Evolutionary conservation across 768 basidiomycete genomes (phyloP), one percentile per base, ranked within the genome.

Genomic region (Cystobasidium ongulense): DNA sequence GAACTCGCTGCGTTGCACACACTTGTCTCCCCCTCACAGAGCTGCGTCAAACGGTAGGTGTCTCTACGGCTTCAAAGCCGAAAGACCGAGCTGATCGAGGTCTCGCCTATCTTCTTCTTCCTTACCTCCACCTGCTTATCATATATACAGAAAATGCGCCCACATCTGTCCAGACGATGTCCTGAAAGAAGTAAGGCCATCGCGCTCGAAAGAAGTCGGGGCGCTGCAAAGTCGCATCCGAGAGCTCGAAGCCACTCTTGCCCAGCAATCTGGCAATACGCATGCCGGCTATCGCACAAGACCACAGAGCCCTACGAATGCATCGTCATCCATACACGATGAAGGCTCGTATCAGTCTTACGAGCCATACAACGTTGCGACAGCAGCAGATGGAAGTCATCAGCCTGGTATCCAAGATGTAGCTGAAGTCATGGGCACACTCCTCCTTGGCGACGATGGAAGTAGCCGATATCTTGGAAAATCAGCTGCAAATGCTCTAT

Each of bases 121-220:
- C n/a, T 27, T 31, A 8, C 31, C 62, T 8, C 18, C 5, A 31
- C 35, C 10, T 46, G 13, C 27, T 31, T 59, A 13, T 13, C 13
- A 46, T n/a, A 31, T 29, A 29, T 67, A 39, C 65, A 67, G 65
- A 17, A 71, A 71, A 39, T 71, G 68, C 35, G 68, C 68, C 2
- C 68, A 71, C n/a, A 61, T 71, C 68, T 71, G 68, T 59, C 68
- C 68, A 36, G 68, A 71, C 35, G 68, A 71, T 17, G 68, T 71
- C 7, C 68, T 71, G 4, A 71, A 71, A 54, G 68, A 71, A 54
- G 54, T 71, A 11, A 46, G 68, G 18, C 68, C 68, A n/a, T 71
- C 68, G 15, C 68, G 68, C 21, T 21, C 50, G 10, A 71, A 71
- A 36, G 68, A 71, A 31, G 68, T 71, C 23, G 54, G 54, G 13